Conservation (phyloP, 345 rosid species). For the Bruguiera sexangula region DNA sequence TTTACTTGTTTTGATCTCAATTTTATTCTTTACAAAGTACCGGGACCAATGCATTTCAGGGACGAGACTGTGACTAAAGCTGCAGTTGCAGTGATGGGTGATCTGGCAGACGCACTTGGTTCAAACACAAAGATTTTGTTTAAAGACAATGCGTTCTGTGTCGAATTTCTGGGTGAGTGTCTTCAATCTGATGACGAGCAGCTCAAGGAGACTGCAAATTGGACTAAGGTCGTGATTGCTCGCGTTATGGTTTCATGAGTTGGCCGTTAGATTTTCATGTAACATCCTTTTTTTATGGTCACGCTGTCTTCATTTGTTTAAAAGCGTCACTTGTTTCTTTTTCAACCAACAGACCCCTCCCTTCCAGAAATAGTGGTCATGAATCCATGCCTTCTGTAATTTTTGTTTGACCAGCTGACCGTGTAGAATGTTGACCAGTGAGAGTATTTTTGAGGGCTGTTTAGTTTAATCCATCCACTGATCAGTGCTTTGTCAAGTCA, state of each 20-base stretch:
- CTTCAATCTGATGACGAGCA: conserved; percentile 83
- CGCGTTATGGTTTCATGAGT: conserved; percentile 61
- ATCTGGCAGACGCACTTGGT: conserved; percentile 86
- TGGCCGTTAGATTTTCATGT: not conserved
- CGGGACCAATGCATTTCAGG: conserved; percentile 32
- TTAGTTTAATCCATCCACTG: conserved; percentile 34
- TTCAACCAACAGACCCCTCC: too few species aligned
- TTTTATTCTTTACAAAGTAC: not conserved
- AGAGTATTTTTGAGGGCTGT: conserved; percentile 12
- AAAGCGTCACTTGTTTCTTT: not conserved
- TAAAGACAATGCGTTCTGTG: conserved; percentile 53
- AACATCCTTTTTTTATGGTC: not conserved
- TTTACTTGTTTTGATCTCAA: not conserved
- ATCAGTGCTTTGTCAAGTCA: conserved; percentile 35
- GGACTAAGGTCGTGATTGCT: conserved; percentile 86
- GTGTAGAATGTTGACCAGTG: conserved; percentile 11
- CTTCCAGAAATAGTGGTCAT: not conserved
- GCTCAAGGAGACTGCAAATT: conserved; percentile 75
- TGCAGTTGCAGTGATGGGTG: conserved; percentile 89
- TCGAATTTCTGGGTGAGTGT: conserved; percentile 64
- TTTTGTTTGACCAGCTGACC: conserved; percentile 17
- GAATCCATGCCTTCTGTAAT: conserved; percentile 16
- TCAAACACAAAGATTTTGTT: conserved; percentile 61
- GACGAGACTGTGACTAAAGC: conserved; percentile 84
- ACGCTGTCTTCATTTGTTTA: not conserved